phyloP scores from a whole-genome alignment of 495 filamentous ascomycete genomes.

The Penicillium verhagenii region DNA sequence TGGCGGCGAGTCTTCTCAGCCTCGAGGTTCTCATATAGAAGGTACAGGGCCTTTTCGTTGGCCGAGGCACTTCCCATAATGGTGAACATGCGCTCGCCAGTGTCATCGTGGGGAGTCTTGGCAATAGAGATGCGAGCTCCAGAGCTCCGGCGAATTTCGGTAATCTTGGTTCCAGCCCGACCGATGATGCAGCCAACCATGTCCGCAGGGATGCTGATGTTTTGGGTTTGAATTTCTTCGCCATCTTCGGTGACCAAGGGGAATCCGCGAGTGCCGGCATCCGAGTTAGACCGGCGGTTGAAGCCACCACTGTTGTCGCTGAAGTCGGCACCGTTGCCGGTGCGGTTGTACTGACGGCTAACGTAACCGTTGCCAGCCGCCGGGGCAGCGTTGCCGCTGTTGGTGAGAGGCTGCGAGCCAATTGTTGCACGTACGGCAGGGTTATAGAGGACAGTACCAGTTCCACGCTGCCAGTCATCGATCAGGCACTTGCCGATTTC shows the following conservation, averaged over 20 bases:
- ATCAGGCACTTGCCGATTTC: slow-evolving; percentile 98
- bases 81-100: slow-evolving; percentile 98
- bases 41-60: slow-evolving; percentile 93
- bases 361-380: slow-evolving; percentile 51
- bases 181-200: slow-evolving; percentile 99
- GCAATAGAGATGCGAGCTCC: slow-evolving; percentile 97
- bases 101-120: slow-evolving; percentile 96
- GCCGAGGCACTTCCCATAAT: slow-evolving; percentile 90
- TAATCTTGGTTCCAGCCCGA: slow-evolving; percentile 90
- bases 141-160: slow-evolving; percentile 93
- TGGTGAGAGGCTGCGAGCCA: slow-evolving; percentile 40
- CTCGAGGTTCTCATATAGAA: slow-evolving; percentile 98
- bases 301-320: slow-evolving; percentile 72
- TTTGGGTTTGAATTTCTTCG: slow-evolving; percentile 96
- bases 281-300: slow-evolving; percentile 76
- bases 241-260: slow-evolving; percentile 91
- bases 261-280: slow-evolving; percentile 66
- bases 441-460: slow-evolving; percentile 95
- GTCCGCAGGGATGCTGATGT: slow-evolving; percentile 98
- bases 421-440: slow-evolving; percentile 82
- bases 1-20: slow-evolving; percentile 96
- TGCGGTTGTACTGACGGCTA: slow-evolving; percentile 77
- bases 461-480: slow-evolving; percentile 95
- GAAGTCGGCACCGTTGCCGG: slow-evolving; percentile 96
- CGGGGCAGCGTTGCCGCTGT: slow-evolving; percentile 34